Evolutionary conservation across 371 early-diverging fungal genomes (phyloP), one percentile per base, ranked within the genome.

Genomic region (Mortierella sp.): DNA sequence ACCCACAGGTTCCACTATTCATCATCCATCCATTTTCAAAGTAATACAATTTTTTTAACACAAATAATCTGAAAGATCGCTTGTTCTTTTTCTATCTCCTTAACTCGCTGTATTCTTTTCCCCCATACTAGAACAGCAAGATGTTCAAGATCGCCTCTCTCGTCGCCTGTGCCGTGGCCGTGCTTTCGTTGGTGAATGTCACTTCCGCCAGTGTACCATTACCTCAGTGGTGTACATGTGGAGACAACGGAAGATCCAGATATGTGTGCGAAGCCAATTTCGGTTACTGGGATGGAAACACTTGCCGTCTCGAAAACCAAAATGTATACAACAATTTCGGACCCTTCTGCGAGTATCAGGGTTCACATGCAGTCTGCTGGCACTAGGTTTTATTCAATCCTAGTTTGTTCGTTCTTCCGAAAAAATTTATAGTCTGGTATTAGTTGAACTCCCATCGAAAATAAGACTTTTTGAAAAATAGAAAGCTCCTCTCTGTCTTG

Each of bases 141-240:
- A 60, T 60, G 63, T 60, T 60, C 63, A 60, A 60, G 63, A 60
- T 26, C 63, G 63, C 63, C 63, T 60, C 63, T 26, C 63, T 60
- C 63, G 63, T 60, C 63, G 63, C 63, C 34, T 60, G 63, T 60
- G 63, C 63, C 63, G 28, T 60, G 63, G 63, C 63, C 63, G 28
- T 60, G 34, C 63, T 60, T 60, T 60, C 63, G 28, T 60, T 60
- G 63, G 63, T 60, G 63, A 60, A 60, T 60, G 63, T 60, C 63
- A 60, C 63, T 34, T 60, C 63, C 26, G 63, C 63, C 63, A 7
- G 63, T 60, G 63, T 60, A 60, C 63, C 63, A 60, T 60, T 60
- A 28, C 63, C 63, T 60, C 63, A 60, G 63, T 60, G 63, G 63
- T 60, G 63, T 24, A n/a, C 26, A 5, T 60, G 63, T 60, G 63